Percentiles rank a stretch among this genome's conserved stretches.
These are phyloP conservation scores for Bombardia bombarda DNA, from an alignment of 495 filamentous ascomycete genomes.

Conservation along the genomic window DNA sequence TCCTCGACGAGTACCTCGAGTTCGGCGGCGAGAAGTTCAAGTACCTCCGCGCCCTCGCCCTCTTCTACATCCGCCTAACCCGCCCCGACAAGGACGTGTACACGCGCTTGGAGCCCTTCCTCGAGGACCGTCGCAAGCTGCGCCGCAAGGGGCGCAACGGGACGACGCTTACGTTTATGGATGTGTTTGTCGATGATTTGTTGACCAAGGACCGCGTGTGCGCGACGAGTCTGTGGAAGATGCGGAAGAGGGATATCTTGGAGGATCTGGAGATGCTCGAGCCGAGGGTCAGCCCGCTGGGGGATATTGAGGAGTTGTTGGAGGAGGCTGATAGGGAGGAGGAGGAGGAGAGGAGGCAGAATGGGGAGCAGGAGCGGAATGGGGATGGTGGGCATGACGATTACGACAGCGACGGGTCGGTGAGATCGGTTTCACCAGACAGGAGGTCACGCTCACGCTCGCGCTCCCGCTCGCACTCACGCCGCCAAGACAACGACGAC, in stretches of 20 bases:
- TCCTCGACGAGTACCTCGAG: conserved; percentile 74
- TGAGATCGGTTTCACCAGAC: conserved; percentile 1
- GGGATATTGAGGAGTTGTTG: conserved; percentile 78
- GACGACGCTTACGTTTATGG: conserved; percentile 68
- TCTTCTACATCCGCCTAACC: conserved; percentile 89
- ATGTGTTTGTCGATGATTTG: conserved; percentile 90
- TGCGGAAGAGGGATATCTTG: conserved; percentile 70
- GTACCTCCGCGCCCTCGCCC: conserved; percentile 80
- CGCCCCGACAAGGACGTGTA: conserved; percentile 77
- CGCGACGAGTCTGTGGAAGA: conserved; percentile 85
- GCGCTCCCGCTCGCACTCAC: conserved; percentile 2
- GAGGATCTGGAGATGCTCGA: conserved; percentile 90
- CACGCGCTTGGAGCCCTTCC: conserved; percentile 67
- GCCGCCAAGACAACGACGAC: conserved; percentile 12
- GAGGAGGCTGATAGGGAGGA: conserved; percentile 48
- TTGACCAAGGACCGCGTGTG: conserved; percentile 85
- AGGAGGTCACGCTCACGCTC: conserved; percentile 11
- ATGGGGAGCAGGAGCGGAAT: conserved; percentile 22
- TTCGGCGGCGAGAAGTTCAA: conserved; percentile 72
- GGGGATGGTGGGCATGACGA: conserved; percentile 13
- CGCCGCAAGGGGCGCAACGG: conserved; percentile 65
- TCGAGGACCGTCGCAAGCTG: conserved; percentile 80
- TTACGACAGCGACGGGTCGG: conserved; percentile 7
- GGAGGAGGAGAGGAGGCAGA: conserved; percentile 21
- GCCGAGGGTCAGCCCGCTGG: conserved; percentile 74